Conservation (phyloP, 2,329 filamentous ascomycete species). For the Diaporthe velutina region DNA sequence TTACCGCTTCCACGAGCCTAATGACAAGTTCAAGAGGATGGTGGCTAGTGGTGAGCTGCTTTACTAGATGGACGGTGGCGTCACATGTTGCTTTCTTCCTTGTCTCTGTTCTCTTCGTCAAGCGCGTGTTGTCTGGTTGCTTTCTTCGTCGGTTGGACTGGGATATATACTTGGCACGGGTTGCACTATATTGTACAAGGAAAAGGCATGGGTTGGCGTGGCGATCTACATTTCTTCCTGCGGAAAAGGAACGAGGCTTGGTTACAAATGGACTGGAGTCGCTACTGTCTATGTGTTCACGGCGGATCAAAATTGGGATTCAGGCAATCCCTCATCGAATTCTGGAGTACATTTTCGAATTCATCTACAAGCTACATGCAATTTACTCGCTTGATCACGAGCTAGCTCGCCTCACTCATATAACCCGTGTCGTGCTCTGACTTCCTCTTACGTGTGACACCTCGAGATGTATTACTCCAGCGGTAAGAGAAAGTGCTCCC, state of each 20-base stretch:
- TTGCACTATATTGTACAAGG: not conserved
- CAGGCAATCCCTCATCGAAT: not conserved
- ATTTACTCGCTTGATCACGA: not conserved
- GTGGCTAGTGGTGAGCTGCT: constrained; percentile 56
- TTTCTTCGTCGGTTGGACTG: not conserved
- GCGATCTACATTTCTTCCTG: no score
- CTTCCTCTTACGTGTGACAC: no score
- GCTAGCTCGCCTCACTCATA: not conserved
- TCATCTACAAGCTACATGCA: not conserved
- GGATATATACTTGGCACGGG: not conserved
- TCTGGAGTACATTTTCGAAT: not conserved
- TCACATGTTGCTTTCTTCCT: not conserved
- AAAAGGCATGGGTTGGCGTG: not conserved
- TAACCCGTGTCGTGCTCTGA: not conserved
- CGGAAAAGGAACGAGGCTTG: not conserved
- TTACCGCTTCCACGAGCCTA: constrained; percentile 59
- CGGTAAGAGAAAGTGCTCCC: no score
- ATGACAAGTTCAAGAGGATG: constrained; percentile 58
- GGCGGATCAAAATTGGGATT: not conserved
- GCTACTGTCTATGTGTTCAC: not conserved
- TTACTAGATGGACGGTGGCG: constrained; percentile 44
- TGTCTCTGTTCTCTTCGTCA: not conserved
- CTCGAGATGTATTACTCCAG: no score
- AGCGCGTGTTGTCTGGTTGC: not conserved
- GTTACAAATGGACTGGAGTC: not conserved